phyloP scores from a whole-genome alignment of 2,329 filamentous ascomycete genomes.

The Pseudogymnoascus verrucosus region DNA sequence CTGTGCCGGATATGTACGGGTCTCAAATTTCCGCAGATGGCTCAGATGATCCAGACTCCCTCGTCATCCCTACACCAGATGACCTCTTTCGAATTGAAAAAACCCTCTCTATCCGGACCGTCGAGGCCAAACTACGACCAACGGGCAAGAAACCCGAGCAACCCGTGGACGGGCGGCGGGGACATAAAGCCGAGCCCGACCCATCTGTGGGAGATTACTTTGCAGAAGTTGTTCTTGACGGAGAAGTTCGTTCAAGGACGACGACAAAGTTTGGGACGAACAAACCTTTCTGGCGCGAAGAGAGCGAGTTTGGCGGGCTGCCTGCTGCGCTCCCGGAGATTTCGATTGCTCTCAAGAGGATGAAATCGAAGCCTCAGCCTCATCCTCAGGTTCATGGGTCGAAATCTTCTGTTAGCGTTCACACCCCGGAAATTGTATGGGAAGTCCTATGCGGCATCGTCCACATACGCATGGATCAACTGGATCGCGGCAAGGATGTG shows the following conservation, averaged over 20 bases:
- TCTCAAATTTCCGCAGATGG: conserved; percentile 7
- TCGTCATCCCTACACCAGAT: conserved; percentile 21
- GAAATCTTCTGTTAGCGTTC: conserved; percentile 23
- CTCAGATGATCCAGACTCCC: conserved; percentile 7
- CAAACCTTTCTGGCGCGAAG: conserved; percentile 76
- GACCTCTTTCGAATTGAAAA: conserved; percentile 57
- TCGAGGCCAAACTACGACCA: conserved; percentile 49
- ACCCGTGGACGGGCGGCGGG: conserved; percentile 17
- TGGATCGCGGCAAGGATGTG: conserved; percentile 67
- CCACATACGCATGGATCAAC: conserved; percentile 65
- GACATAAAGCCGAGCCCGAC: conserved; percentile 34
- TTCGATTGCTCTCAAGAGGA: conserved; percentile 63
- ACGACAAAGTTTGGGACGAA: conserved; percentile 62
- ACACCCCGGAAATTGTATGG: conserved; percentile 27
- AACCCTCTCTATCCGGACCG: conserved; percentile 48
- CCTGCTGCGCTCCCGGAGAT: conserved; percentile 61
- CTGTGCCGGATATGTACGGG: conserved; percentile 80
- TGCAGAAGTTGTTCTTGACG: conserved; percentile 71
- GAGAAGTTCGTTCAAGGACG: conserved; percentile 69
- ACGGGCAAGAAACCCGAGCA: background rate
- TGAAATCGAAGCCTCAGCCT: conserved; percentile 31
- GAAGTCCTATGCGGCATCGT: conserved; percentile 61
- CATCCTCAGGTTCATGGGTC: conserved; percentile 20
- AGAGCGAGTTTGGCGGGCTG: conserved; percentile 68
- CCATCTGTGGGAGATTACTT: conserved; percentile 60